Base-by-base conservation (phyloP, 2,329 filamentous ascomycete genomes). In the Scytalidium lignicola region DNA sequence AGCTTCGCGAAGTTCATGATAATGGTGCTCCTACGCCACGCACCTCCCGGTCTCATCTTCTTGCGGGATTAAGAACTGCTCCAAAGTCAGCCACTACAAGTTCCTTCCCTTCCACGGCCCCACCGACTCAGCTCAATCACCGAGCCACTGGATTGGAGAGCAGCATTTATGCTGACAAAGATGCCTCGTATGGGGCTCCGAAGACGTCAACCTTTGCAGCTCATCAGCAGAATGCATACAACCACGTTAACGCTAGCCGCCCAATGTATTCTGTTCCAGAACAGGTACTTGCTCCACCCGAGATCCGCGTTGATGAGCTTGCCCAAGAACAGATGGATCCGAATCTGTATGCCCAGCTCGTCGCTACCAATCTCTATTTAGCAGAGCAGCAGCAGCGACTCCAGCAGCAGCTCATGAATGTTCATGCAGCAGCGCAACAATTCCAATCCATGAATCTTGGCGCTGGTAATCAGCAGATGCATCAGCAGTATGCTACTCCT, bases 371-470 rank as follows among this genome's bases (percentile, higher is more conserved):
- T 67, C 73, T 93, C 65, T 95, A 95, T 64, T 79, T 99, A 45
- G 90, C 90, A 39, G 90, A 96, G 65, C 91, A 96, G 70, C 92
- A 97, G 71, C 90, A 96, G 72, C 86, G 88, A 56, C 82, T 97
- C 46, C 91, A 97, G 71, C 91, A 96, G 71, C 90, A 97, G 71
- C 79, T 97, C 57, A 81, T 90, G 58, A 88, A 75, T 56, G 83
- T 96, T 20, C 93, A 92, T 62, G 83, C 85, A 46, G 87, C 88
- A 32, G 86, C 89, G 52, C 87, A 90, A 69, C 87, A 91, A 68
- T 87, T 91, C 62, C 86, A 90, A 66, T 82, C 81, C 56, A 74
- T 95, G 70, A 90, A 78, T 67, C 66, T 95, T 51, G 84, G 77
- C 63, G 66, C 67, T 66, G 63, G 65, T 42, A 54, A 58, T 20